Evolutionary conservation across 805 yeast species (phyloP).

Genomic region (Yamadazyma ubonensis): DNA sequence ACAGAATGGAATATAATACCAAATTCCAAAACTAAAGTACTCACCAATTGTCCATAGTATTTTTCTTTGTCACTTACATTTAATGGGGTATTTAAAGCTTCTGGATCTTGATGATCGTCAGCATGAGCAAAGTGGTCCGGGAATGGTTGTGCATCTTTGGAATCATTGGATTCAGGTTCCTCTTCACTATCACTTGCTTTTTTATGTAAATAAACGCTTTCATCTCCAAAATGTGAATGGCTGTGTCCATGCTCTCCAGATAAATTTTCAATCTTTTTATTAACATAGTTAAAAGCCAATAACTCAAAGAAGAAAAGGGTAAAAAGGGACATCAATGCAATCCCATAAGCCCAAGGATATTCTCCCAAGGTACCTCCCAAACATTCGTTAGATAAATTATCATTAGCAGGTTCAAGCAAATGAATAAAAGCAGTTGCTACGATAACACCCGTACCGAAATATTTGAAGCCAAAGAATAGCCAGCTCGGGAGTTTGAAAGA

Average conservation of each 20-base stretch:
- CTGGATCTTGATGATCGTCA: slow-evolving; percentile 45
- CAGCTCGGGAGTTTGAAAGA: slow-evolving; percentile 57
- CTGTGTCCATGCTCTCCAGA: slow-evolving; percentile 31
- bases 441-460: slow-evolving; percentile 83
- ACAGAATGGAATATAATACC: slow-evolving; percentile 84
- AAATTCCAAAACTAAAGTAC: slow-evolving; percentile 58
- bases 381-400: slow-evolving; percentile 55
- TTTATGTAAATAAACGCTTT: slow-evolving; percentile 28
- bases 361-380: slow-evolving; percentile 56
- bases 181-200: slow-evolving; percentile 18
- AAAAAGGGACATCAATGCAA: slow-evolving; percentile 50
- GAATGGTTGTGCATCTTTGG: slow-evolving; percentile 16
- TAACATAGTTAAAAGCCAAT: slow-evolving; percentile 47
- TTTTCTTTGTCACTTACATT: slow-evolving; percentile 38
- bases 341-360: slow-evolving; percentile 57
- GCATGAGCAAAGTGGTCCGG: slow-evolving; percentile 48
- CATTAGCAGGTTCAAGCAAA: slow-evolving; percentile 66
- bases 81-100: slow-evolving; percentile 36
- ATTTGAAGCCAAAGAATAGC: slow-evolving; percentile 68
- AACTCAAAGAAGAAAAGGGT: slow-evolving; percentile 53
- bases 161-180: slow-evolving; percentile 15
- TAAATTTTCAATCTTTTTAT: slow-evolving; percentile 27
- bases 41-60: slow-evolving; percentile 54
- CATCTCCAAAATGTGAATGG: slow-evolving; percentile 58
- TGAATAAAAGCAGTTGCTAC: slow-evolving; percentile 81